These are phyloP conservation scores for Monosporascus sp. DNA, from an alignment of 2,329 filamentous ascomycete species.

Conservation along the genomic window DNA sequence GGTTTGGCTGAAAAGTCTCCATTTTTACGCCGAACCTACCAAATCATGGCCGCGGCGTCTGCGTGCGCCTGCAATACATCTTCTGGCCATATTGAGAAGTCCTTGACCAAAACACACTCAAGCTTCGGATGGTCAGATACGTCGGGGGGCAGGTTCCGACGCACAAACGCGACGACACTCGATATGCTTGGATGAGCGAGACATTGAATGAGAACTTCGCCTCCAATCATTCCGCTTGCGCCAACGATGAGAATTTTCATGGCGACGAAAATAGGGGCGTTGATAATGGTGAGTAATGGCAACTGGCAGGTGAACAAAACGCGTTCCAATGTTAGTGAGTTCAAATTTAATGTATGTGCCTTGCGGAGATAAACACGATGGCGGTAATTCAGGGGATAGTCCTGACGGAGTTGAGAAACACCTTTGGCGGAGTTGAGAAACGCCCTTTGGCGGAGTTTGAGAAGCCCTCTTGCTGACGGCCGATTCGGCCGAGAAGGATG, in stretches of 20 bases:
- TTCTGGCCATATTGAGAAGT: slow-evolving; percentile 21
- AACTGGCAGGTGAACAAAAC: too few relatives aligned
- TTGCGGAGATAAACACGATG: too few relatives aligned
- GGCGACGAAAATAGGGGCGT: not conserved
- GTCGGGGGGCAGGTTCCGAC: slow-evolving; percentile 19
- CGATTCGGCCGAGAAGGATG: too few relatives aligned
- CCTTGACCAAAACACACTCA: slow-evolving; percentile 13
- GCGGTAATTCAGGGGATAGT: too few relatives aligned
- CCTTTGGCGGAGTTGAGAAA: too few relatives aligned
- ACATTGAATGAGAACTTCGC: slow-evolving; percentile 27
- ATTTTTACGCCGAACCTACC: slow-evolving; percentile 9
- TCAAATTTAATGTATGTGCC: too few relatives aligned
- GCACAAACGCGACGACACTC: slow-evolving; percentile 26
- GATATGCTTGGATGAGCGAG: slow-evolving; percentile 26
- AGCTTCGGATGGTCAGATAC: slow-evolving; percentile 16
- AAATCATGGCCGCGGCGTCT: slow-evolving; percentile 24
- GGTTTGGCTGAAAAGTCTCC: not conserved
- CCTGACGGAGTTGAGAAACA: too few relatives aligned
- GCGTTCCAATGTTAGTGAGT: too few relatives aligned
- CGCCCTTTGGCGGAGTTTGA: too few relatives aligned
- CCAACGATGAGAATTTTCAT: slow-evolving; percentile 34
- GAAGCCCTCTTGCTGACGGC: too few relatives aligned
- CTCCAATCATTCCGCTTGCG: slow-evolving; percentile 29
- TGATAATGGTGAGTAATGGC: too few relatives aligned
- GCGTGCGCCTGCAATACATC: slow-evolving; percentile 18